Evolutionary conservation across 768 basidiomycete species (phyloP).

Genomic region (Sarcomyxa edulis): DNA sequence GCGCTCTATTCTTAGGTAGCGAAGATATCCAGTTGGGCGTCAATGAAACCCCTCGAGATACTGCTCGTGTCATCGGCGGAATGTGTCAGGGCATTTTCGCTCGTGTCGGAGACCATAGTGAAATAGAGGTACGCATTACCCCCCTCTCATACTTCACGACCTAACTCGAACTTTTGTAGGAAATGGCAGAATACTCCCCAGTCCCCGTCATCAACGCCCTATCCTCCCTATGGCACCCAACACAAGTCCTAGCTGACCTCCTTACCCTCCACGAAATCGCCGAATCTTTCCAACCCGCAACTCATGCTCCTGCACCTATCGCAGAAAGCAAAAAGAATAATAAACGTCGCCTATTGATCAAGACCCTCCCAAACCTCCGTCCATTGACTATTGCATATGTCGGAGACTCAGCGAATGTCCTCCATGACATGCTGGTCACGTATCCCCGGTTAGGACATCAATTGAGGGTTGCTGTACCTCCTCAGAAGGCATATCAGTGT

Average conservation of each 20-base stretch:
- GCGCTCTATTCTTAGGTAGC: constrained; percentile 82
- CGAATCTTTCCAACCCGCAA: constrained; percentile 39
- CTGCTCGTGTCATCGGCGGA: constrained; percentile 82
- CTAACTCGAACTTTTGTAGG: constrained; percentile 38
- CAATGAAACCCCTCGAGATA: constrained; percentile 84
- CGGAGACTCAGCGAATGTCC: constrained; percentile 91
- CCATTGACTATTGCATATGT: constrained; percentile 90
- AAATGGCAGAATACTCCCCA: constrained; percentile 83
- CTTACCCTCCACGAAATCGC: constrained; percentile 82
- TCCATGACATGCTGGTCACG: constrained; percentile 96
- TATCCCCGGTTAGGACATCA: constrained; percentile 88
- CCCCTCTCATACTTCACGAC: constrained; percentile 1
- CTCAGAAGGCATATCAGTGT: constrained; percentile 52
- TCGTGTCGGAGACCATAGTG: constrained; percentile 86
- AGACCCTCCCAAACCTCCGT: constrained; percentile 44
- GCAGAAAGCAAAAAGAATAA: constrained; percentile 15
- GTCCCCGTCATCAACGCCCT: constrained; percentile 97
- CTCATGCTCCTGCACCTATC: constrained; percentile 10
- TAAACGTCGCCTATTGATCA: constrained; percentile 3
- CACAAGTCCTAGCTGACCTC: constrained; percentile 90
- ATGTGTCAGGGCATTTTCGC: constrained; percentile 99
- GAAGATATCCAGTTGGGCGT: constrained; percentile 96
- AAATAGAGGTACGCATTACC: constrained; percentile 70
- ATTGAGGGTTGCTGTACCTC: constrained; percentile 79
- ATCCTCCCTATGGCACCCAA: constrained; percentile 94